Evolutionary conservation across 371 early-diverging fungal genomes (phyloP).

Genomic region (Coemansia sp.): DNA sequence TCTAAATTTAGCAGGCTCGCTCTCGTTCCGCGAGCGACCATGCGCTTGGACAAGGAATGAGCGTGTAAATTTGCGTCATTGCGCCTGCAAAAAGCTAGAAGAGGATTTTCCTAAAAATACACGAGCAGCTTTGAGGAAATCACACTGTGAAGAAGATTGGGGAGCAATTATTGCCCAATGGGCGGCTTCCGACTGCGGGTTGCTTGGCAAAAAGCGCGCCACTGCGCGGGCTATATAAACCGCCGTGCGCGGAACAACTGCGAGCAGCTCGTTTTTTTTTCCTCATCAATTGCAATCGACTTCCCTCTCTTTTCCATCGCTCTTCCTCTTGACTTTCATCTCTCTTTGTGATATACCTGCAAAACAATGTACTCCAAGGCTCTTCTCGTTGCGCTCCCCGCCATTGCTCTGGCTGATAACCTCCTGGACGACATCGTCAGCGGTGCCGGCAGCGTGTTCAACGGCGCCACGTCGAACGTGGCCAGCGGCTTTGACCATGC

Average conservation of each 20-base stretch:
- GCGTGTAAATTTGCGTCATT: background rate
- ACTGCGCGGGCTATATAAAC: background rate
- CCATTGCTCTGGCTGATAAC: conserved; percentile 17
- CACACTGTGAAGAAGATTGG: too few species aligned
- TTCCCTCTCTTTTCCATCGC: background rate
- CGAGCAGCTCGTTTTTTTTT: background rate
- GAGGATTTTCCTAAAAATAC: background rate
- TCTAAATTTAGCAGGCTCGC: conserved; percentile 3
- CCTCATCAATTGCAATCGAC: background rate
- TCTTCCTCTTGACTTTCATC: background rate
- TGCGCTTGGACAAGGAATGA: background rate
- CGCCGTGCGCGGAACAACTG: too few species aligned
- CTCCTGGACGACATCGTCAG: conserved; percentile 1
- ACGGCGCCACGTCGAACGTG: conserved; percentile 10
- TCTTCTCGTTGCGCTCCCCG: conserved; percentile 3
- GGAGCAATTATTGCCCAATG: too few species aligned
- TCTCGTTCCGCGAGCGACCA: background rate
- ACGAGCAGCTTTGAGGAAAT: background rate
- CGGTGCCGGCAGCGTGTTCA: conserved; percentile 26
- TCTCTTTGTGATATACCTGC: background rate
- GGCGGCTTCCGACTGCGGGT: too few species aligned
- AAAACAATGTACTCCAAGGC: background rate
- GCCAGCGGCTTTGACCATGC: conserved; percentile 1
- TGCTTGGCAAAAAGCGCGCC: background rate
- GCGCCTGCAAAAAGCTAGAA: background rate